Evolutionary conservation across 257 asterid species (phyloP).

Genomic region (Thymus quinquecostatus): DNA sequence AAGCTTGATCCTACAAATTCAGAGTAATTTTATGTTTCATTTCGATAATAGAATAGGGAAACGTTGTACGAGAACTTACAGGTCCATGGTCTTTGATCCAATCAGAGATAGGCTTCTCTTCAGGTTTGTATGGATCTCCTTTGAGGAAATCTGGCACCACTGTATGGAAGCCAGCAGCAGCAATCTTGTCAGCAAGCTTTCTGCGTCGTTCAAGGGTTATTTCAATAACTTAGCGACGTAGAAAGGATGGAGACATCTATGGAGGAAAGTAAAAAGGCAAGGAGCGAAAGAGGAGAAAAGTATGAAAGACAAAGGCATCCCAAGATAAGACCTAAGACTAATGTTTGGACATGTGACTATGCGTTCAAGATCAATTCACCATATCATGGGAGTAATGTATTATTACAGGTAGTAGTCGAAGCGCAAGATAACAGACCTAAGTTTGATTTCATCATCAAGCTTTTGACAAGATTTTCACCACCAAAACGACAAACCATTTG

Average conservation of each 20-base stretch:
- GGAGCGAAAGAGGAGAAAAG: neutral
- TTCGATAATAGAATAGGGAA: neutral
- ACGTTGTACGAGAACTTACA: slow-evolving; percentile 38
- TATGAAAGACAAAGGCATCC: neutral
- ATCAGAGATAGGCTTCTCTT: slow-evolving; percentile 28
- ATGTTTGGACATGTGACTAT: neutral
- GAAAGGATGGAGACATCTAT: neutral
- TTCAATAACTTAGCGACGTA: neutral
- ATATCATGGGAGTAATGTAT: too few relatives aligned
- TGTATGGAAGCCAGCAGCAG: slow-evolving; percentile 58
- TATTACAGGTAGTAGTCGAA: too few relatives aligned
- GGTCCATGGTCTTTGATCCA: slow-evolving; percentile 70
- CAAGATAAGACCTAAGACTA: neutral
- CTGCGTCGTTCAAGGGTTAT: slow-evolving; percentile 30
- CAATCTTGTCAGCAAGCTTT: slow-evolving; percentile 75
- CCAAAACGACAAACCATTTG: neutral
- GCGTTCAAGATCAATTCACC: neutral
- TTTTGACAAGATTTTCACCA: neutral
- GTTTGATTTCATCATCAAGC: neutral
- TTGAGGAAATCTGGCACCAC: slow-evolving; percentile 67
- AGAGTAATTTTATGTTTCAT: neutral
- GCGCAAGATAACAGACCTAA: neutral
- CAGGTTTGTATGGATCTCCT: slow-evolving; percentile 56
- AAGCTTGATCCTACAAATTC: slow-evolving; percentile 51
- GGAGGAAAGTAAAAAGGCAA: neutral